Evolutionary conservation across 495 filamentous ascomycete genomes (phyloP).

Genomic region (Sordaria brevicollis): DNA sequence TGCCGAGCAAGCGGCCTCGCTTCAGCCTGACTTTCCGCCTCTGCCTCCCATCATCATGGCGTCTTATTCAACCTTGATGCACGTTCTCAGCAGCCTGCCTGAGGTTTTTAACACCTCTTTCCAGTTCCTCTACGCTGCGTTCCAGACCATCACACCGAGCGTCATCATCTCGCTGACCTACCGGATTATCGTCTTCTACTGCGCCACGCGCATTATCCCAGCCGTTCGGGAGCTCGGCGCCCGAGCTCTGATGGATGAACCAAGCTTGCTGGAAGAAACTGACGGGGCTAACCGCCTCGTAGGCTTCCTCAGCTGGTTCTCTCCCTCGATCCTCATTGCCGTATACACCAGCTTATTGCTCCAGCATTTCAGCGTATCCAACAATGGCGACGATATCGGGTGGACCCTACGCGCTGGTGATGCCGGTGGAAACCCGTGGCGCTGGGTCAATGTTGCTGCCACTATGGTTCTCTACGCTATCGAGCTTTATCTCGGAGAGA

Average conservation of each 20-base stretch:
- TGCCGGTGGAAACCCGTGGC: slow-evolving; percentile 74
- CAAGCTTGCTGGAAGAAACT: slow-evolving; percentile 62
- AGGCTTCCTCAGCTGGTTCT: slow-evolving; percentile 80
- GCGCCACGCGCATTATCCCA: slow-evolving; percentile 91
- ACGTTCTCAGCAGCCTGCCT: slow-evolving; percentile 73
- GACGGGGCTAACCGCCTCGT: slow-evolving; percentile 73
- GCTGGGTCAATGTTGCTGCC: slow-evolving; percentile 82
- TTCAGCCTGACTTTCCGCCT: slow-evolving; percentile 78
- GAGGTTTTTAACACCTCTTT: slow-evolving; percentile 74
- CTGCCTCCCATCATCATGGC: slow-evolving; percentile 96
- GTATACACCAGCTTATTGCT: slow-evolving; percentile 95
- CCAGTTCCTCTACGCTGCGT: slow-evolving; percentile 77
- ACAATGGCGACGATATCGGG: slow-evolving; percentile 55
- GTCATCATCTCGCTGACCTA: slow-evolving; percentile 91
- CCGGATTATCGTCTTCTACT: slow-evolving; percentile 87
- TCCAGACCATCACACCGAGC: slow-evolving; percentile 87
- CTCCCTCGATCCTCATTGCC: slow-evolving; percentile 81
- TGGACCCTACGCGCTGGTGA: slow-evolving; percentile 73
- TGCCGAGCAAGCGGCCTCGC: slow-evolving; percentile 31
- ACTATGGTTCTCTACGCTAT: slow-evolving; percentile 86
- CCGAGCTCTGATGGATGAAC: slow-evolving; percentile 69
- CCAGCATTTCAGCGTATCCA: slow-evolving; percentile 81
- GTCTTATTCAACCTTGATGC: slow-evolving; percentile 85
- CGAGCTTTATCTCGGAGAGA: slow-evolving; percentile 71
- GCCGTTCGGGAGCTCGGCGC: slow-evolving; percentile 80